These are phyloP conservation scores for Aspergillus pseudonomiae DNA, from an alignment of 2,329 filamentous ascomycete genomes.

Conservation along the genomic window DNA sequence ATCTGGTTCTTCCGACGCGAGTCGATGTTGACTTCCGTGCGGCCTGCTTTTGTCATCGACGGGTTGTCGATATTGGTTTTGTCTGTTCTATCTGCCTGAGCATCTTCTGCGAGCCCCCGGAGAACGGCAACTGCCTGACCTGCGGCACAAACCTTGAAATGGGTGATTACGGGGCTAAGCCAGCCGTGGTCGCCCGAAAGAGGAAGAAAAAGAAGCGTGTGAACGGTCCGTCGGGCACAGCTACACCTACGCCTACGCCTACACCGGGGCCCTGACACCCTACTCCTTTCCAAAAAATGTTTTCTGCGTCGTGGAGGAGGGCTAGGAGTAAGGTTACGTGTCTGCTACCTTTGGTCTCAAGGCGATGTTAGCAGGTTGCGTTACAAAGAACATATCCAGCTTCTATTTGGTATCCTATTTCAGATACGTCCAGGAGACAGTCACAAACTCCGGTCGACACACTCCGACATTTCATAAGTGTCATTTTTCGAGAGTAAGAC, in stretches of 20 bases:
- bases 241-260: conserved; percentile 62
- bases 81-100: conserved; percentile 96
- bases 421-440: conserved; percentile 10
- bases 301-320: not conserved
- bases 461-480: not conserved
- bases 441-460: not conserved
- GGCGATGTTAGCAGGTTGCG: not conserved
- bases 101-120: conserved; percentile 76
- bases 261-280: conserved; percentile 36
- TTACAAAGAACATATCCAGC: conserved; percentile 8
- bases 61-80: conserved; percentile 87
- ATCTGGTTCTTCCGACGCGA: conserved; percentile 76
- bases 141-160: conserved; percentile 79
- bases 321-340: not conserved
- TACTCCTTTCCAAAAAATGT: not conserved
- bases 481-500: too few relatives aligned
- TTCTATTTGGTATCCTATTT: conserved; percentile 15
- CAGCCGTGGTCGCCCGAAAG: conserved; percentile 70
- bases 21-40: conserved; percentile 93
- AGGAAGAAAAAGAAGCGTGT: conserved; percentile 75
- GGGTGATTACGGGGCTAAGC: conserved; percentile 74
- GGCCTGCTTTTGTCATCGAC: conserved; percentile 96
- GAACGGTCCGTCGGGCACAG: conserved; percentile 53
- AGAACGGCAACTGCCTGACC: conserved; percentile 73
- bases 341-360: not conserved